Evolutionary conservation across 208 protist genomes (phyloP), one percentile per base, ranked within the genome.

Genomic region (Leishmania major): DNA sequence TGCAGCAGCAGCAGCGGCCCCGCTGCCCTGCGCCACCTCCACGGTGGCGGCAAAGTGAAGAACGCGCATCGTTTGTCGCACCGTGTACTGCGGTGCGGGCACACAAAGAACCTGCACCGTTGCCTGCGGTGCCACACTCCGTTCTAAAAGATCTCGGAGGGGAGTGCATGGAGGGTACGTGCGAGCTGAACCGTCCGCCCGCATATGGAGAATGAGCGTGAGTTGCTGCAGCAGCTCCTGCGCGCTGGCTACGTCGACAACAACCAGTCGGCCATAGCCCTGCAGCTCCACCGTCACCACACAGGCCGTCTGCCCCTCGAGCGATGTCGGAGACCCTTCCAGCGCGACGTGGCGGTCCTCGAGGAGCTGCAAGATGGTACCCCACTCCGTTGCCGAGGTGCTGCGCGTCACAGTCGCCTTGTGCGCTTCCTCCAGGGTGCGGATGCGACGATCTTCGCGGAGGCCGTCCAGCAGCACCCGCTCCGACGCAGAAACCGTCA

Each of bases 271-370:
- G 31, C 90, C 90, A 75, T 93, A 90, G 35, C 86, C 87, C 6
- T 91, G 85, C 31, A 95, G 79, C 59, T 92, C 86, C 53, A 96
- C 85, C n/a, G 84, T 87, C 45, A 94, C 84, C 2, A 92, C 84
- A 51, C 88, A 89, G 5, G 91, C 91, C 25, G 89, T 92, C 77
- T 94, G 83, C 35, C 82, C 84, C 43, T 87, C 86, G 13, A 94
- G 59, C 13, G 84, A 83, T 49, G 62, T 84, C 3, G 79, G 59
- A 40, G 77, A 85, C 62, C 66, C 57, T 49, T 79, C 76, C 28
- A 91, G 45, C 7, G 80, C 80, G n/a, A 78, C 77, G 70, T 95
- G 91, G 8, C 90, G 85, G 11, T 89, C 85, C 28, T 88, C 79
- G 25, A 95, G 71, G 11, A 88, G 49, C 19, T 81, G 53, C 79